These are phyloP conservation scores for Helicocarpus griseus DNA, from an alignment of 2,329 filamentous ascomycete genomes.

Conservation along the genomic window DNA sequence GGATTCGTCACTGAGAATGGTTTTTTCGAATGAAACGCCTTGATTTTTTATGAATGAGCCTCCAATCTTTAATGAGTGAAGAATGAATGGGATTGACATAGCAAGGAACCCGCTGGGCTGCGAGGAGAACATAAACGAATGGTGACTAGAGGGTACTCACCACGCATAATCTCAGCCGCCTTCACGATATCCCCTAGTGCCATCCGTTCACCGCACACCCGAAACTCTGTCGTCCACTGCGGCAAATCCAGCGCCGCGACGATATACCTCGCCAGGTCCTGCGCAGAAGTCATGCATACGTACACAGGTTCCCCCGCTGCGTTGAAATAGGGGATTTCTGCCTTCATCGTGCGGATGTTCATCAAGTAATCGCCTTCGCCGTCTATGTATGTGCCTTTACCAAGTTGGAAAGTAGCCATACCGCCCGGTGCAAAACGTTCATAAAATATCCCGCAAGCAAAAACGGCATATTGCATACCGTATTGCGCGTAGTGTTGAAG, in stretches of 20 bases:
- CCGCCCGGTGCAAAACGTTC: conserved; percentile 63
- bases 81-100: conserved; percentile 1
- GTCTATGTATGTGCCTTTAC: conserved; percentile 43
- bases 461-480: conserved; percentile 57
- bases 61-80: not conserved
- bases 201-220: conserved; percentile 58
- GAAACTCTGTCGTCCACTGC: conserved; percentile 59
- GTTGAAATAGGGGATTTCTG: conserved; percentile 52
- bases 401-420: conserved; percentile 51
- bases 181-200: conserved; percentile 52
- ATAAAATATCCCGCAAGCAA: conserved; percentile 67
- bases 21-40: conserved; percentile 19
- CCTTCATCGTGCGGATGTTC: conserved; percentile 48
- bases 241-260: conserved; percentile 54
- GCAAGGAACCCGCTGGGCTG: too few species aligned
- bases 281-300: conserved; percentile 58
- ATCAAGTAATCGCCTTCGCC: conserved; percentile 57
- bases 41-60: not conserved
- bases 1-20: conserved; percentile 16
- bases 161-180: conserved; percentile 40
- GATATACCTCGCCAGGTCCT: conserved; percentile 62
- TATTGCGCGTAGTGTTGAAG: conserved; percentile 44
- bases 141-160: conserved; percentile 23
- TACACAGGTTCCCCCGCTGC: conserved; percentile 42
- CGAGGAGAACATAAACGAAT: too few species aligned